These are phyloP conservation scores for Tagetes erecta DNA, from an alignment of 129 eudicot species.

Conservation along the genomic window DNA sequence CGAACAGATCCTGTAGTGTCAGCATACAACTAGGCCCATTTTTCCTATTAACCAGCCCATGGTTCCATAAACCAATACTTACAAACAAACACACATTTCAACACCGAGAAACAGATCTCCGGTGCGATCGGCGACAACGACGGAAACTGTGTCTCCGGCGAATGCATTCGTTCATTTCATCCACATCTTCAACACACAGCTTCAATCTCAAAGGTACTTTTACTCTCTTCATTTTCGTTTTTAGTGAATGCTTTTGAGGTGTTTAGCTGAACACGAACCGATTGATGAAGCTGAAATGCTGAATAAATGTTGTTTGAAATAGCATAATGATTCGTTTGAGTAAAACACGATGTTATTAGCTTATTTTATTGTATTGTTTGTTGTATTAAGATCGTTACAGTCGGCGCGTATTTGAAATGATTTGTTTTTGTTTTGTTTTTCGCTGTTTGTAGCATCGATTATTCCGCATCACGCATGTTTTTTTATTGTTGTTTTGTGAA, in stretches of 20 bases:
- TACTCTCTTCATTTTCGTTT: neutral
- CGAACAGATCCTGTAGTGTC: neutral
- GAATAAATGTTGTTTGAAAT: conserved; percentile 16
- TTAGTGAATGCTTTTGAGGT: neutral
- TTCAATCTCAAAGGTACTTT: conserved; percentile 17
- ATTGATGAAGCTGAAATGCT: neutral
- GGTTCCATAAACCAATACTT: neutral
- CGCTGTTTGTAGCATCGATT: conserved; percentile 10
- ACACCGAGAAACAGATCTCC: conserved; percentile 23
- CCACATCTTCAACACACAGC: conserved; percentile 4
- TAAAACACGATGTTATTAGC: neutral
- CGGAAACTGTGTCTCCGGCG: neutral
- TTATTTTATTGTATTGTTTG: neutral
- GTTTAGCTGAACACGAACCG: neutral
- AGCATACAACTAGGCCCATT: conserved; percentile 4
- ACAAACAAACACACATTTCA: neutral
- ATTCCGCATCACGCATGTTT: neutral
- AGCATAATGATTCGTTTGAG: neutral
- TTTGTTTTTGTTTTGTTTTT: neutral
- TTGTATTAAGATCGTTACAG: conserved; percentile 21
- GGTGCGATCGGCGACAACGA: conserved; percentile 11
- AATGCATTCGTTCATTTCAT: conserved; percentile 22
- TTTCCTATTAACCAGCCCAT: neutral
- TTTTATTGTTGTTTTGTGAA: neutral
- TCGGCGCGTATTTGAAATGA: conserved; percentile 11